These are phyloP conservation scores for Ananas comosus DNA, from an alignment of 176 grass and related monocot species.

Conservation along the genomic window DNA sequence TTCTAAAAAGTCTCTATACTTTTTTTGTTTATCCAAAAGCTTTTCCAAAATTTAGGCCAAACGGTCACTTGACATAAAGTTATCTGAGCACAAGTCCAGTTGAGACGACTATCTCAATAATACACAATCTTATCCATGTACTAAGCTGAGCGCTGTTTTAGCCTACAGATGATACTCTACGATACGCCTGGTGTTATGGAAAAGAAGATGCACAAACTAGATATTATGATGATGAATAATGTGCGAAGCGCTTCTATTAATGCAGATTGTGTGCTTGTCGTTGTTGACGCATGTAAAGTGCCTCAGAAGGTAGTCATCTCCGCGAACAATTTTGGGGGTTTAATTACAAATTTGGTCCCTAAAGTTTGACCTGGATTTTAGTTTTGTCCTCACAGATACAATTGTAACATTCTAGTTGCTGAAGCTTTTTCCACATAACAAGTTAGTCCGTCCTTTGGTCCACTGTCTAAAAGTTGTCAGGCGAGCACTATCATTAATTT, in stretches of 20 bases:
- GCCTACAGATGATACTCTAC: slow-evolving; percentile 97
- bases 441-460: background rate
- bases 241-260: slow-evolving; percentile 57
- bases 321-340: background rate
- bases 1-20: too few species aligned
- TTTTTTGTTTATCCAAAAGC: too few species aligned
- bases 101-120: too few species aligned
- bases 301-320: slow-evolving; percentile 53
- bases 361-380: too few species aligned
- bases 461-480: background rate
- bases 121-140: background rate
- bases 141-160: slow-evolving; percentile 75
- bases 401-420: too few species aligned
- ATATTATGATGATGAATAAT: slow-evolving; percentile 97
- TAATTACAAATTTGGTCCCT: background rate
- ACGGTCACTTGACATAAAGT: too few species aligned
- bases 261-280: slow-evolving; percentile 79
- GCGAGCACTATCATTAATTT: too few species aligned
- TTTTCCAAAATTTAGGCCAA: too few species aligned
- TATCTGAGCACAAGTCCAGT: too few species aligned
- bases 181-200: slow-evolving; percentile 88
- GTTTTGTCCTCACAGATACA: too few species aligned
- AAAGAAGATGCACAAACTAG: slow-evolving; percentile 82
- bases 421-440: too few species aligned
- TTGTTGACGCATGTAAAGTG: slow-evolving; percentile 66